Conservation (phyloP, 306 rosid genomes). For the Prunus mira region DNA sequence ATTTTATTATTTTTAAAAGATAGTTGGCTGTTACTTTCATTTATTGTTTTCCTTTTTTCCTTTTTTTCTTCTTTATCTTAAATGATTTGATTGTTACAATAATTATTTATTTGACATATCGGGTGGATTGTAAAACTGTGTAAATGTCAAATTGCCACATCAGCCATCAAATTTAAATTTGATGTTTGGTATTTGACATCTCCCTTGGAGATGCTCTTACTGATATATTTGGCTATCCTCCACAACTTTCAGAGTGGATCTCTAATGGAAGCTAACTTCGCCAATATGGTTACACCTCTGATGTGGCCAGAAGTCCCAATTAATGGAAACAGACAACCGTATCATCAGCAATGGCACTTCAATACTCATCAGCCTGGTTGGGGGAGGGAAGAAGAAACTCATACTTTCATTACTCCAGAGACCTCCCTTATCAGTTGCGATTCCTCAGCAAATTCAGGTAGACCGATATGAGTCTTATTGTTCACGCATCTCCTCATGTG, state of each 20-base stretch:
- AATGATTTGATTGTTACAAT: too few species aligned
- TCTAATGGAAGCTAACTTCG: slow-evolving; percentile 55
- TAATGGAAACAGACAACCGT: slow-evolving; percentile 64
- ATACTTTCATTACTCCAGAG: slow-evolving; percentile 62
- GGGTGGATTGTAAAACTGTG: too few species aligned
- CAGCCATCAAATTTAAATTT: too few species aligned
- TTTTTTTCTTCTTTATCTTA: too few species aligned
- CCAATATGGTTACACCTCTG: slow-evolving; percentile 51
- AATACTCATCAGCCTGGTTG: slow-evolving; percentile 59
- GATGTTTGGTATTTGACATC: too few species aligned
- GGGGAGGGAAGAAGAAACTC: slow-evolving; percentile 75
- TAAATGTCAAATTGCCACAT: too few species aligned
- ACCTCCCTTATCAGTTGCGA: slow-evolving; percentile 70
- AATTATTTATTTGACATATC: too few species aligned
- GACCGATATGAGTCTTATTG: not conserved
- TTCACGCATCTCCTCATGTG: not conserved
- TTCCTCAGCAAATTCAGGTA: slow-evolving; percentile 89
- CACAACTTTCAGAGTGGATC: slow-evolving; percentile 51
- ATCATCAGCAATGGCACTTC: slow-evolving; percentile 71
- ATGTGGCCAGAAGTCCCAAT: slow-evolving; percentile 63
- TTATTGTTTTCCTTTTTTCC: too few species aligned
- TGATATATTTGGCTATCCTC: slow-evolving; percentile 12
- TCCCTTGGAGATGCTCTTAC: too few species aligned
- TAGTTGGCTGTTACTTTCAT: too few species aligned
- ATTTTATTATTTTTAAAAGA: too few species aligned